Evolutionary conservation across 306 rosid species (phyloP).

Genomic region (Rosa lucieae): DNA sequence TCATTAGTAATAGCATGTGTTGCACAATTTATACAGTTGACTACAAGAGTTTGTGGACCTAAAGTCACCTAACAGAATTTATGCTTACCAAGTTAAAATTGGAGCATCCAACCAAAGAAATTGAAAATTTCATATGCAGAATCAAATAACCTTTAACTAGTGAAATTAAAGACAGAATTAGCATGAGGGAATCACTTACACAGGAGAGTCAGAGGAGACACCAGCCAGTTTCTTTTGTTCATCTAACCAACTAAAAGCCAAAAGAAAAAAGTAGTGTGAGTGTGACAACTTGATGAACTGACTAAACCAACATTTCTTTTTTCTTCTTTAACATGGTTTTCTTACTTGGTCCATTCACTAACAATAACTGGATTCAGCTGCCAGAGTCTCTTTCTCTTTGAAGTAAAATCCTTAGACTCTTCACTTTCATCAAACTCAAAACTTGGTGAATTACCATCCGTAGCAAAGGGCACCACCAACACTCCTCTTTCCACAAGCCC

Average conservation of each 20-base stretch:
- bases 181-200: conserved; percentile 52
- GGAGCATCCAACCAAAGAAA: background rate
- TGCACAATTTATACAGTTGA: background rate
- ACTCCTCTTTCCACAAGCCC: conserved; percentile 83
- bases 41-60: background rate
- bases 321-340: background rate
- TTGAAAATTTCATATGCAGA: background rate
- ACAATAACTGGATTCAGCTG: conserved; percentile 61
- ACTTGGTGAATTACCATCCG: conserved; percentile 58
- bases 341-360: conserved; percentile 81
- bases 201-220: conserved; percentile 82
- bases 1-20: background rate
- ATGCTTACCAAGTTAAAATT: background rate
- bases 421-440: conserved; percentile 66
- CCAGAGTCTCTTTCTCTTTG: conserved; percentile 84
- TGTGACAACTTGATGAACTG: conserved; percentile 3
- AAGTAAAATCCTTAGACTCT: conserved; percentile 42
- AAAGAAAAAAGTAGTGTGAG: background rate
- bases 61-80: background rate
- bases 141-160: background rate
- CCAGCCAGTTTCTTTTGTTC: conserved; percentile 88
- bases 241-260: conserved; percentile 69
- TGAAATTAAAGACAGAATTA: background rate
- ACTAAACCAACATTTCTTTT: background rate
- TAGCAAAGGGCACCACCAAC: conserved; percentile 74